Base-by-base conservation (phyloP, 768 basidiomycete species). In the Xerocomellus amylosporus region DNA sequence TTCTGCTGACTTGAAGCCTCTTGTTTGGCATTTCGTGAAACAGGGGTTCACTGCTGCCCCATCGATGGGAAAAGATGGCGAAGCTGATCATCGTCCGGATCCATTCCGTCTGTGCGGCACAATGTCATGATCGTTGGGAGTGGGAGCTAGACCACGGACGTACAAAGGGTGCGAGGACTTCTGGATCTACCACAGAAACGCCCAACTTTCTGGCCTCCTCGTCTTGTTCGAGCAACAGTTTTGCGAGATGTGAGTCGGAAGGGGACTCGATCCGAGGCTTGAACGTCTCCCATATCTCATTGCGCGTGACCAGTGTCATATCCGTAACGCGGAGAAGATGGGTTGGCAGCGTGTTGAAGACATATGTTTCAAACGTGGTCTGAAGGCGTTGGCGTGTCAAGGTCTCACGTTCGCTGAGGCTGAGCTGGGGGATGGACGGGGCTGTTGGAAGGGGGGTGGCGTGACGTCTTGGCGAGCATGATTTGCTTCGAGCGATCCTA, bases 41-140 rank as follows among this genome's bases (percentile, higher is more conserved):
- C 0, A 49, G 14, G 8, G 56, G 63, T 48, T 67, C 66, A 2
- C 58, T 17, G 17, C n/a, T 60, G 1, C 58, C 68, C 65, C 66
- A 69, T n/a, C 55, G 46, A 46, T 67, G 66, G n/a, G 66, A 67
- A 46, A 67, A 57, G 34, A 64, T 38, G 48, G 65, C 66, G 8
- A 69, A 67, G 44, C 39, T 58, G 47, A 67, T 51, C 56, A 62
- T 57, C 26, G 43, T 8, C 30, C 58, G 56, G 36, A 67, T 34
- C 26, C 59, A 58, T 31, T 58, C 50, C 1, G 47, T 62, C 65
- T 67, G 51, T 34, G 20, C 1, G 33, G 28, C n/a, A 40, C 24
- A 6, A 47, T 17, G 33, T 67, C 40, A 64, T 49, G 46, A 46
- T 47, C 8, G 4, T 17, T 3, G 6, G 4, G 19, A 24, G 33